These are phyloP conservation scores for Vitis hybrid DNA, from an alignment of 177 flowering plant species.

Conservation along the genomic window DNA sequence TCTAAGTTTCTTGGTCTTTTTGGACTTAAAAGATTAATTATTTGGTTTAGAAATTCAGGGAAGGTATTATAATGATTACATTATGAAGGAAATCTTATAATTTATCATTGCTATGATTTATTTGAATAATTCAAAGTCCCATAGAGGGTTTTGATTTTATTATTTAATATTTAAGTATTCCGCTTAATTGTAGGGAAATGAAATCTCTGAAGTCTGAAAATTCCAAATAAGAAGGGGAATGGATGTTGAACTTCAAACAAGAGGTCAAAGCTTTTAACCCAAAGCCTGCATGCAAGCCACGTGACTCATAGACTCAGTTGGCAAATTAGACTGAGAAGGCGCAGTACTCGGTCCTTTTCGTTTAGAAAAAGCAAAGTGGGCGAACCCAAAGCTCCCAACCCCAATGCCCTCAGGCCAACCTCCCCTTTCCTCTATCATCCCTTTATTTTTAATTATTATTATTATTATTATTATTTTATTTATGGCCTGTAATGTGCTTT, in stretches of 20 bases:
- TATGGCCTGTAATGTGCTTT: not conserved
- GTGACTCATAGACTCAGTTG: slow-evolving; percentile 3
- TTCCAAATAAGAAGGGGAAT: too few relatives aligned
- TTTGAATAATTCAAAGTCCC: too few relatives aligned
- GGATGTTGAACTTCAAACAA: not conserved
- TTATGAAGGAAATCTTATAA: too few relatives aligned
- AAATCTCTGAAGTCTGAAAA: too few relatives aligned
- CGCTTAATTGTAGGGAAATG: too few relatives aligned
- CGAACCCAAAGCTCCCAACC: not conserved
- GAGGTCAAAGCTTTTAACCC: slow-evolving; percentile 6
- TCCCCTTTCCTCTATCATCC: not conserved
- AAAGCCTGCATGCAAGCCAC: slow-evolving; percentile 13
- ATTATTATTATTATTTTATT: not conserved
- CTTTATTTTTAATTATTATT: not conserved
- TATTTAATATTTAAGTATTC: too few relatives aligned
- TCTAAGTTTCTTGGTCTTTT: too few relatives aligned
- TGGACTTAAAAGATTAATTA: too few relatives aligned
- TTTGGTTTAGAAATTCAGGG: too few relatives aligned
- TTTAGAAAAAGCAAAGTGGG: not conserved
- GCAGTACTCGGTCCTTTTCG: not conserved
- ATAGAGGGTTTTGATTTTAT: too few relatives aligned
- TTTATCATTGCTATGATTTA: too few relatives aligned
- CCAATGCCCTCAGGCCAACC: not conserved
- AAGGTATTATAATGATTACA: too few relatives aligned
- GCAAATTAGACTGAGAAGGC: not conserved